These are phyloP conservation scores for Trypanosoma cruzi DNA, from an alignment of 208 protist species.

Conservation along the genomic window DNA sequence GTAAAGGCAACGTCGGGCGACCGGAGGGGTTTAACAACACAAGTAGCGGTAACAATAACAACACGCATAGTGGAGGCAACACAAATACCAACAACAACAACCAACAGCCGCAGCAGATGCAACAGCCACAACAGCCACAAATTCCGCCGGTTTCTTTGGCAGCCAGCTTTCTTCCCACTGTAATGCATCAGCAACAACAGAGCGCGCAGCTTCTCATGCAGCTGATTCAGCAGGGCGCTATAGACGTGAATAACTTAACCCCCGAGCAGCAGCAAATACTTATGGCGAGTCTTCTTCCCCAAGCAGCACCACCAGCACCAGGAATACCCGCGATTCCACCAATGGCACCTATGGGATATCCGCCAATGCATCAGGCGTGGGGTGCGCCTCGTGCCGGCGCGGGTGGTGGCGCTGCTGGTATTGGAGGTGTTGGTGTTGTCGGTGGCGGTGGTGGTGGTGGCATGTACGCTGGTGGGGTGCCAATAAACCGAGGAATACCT, in stretches of 20 bases:
- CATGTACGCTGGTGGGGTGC: not conserved
- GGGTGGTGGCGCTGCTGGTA: conserved; percentile 10
- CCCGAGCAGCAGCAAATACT: conserved; percentile 54
- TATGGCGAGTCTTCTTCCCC: conserved; percentile 31
- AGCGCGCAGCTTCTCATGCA: conserved; percentile 64
- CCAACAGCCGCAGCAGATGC: conserved; percentile 15
- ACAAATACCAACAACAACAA: conserved; percentile 4
- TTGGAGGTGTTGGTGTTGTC: conserved; percentile 11
- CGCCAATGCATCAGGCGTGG: conserved; percentile 27
- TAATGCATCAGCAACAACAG: conserved; percentile 51
- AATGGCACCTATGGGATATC: conserved; percentile 24
- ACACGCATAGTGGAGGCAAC: conserved; percentile 10
- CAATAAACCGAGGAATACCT: not conserved
- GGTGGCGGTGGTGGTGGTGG: conserved; percentile 10
- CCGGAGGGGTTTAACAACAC: conserved; percentile 35
- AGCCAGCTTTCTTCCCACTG: conserved; percentile 19
- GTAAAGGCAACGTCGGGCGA: conserved; percentile 83
- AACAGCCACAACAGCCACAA: conserved; percentile 29
- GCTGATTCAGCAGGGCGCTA: conserved; percentile 68
- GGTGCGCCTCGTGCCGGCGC: conserved; percentile 16
- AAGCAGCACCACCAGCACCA: conserved; percentile 2
- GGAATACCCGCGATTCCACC: conserved; percentile 20
- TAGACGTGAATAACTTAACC: conserved; percentile 66
- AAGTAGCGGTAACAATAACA: conserved; percentile 12
- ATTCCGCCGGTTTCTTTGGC: conserved; percentile 4